phyloP scores from a whole-genome alignment of 2,329 filamentous ascomycete species.

The Pestalotiopsis sp. region DNA sequence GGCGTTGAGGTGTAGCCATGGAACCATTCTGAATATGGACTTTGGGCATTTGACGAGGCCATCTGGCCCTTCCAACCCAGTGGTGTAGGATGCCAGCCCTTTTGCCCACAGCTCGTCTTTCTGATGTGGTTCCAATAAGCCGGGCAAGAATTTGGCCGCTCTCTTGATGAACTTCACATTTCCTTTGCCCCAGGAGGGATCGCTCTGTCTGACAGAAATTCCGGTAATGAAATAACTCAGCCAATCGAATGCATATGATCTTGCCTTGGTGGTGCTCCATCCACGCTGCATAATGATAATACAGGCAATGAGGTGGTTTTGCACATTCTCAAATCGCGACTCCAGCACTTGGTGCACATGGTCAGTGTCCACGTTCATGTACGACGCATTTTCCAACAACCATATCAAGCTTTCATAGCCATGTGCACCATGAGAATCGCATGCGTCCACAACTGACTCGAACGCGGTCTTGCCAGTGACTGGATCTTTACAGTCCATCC shows the following conservation, averaged over 20 bases:
- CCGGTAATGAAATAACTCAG: not conserved
- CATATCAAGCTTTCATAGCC: too few species aligned
- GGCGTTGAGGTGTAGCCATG: not conserved
- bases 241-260: not conserved
- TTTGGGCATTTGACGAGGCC: not conserved
- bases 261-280: not conserved
- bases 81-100: not conserved
- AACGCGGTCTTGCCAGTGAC: too few species aligned
- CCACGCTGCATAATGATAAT: too few species aligned
- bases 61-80: not conserved
- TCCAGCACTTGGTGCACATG: too few species aligned
- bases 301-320: too few species aligned
- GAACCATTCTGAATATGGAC: not conserved
- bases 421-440: too few species aligned
- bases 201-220: not conserved
- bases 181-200: not conserved
- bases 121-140: not conserved
- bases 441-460: too few species aligned
- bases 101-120: not conserved
- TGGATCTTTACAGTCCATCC: too few species aligned
- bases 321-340: too few species aligned
- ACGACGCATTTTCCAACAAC: too few species aligned
- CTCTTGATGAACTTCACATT: not conserved
- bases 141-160: not conserved
- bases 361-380: too few species aligned